These are phyloP conservation scores for Malus fusca DNA, from an alignment of 306 rosid genomes.

Conservation along the genomic window DNA sequence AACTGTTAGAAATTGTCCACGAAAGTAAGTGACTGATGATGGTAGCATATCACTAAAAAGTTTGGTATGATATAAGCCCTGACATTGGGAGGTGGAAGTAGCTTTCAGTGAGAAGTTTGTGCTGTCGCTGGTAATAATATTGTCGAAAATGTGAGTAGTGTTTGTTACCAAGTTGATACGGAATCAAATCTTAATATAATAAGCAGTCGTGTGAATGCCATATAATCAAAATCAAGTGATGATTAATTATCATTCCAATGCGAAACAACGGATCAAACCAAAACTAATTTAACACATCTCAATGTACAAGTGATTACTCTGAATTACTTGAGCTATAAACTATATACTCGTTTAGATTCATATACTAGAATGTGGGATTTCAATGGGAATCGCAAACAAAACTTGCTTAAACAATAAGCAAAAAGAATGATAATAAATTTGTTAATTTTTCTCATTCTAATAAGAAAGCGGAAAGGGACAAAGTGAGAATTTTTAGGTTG, in stretches of 20 bases:
- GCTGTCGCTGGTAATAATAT: not conserved
- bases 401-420: too few species aligned
- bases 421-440: not conserved
- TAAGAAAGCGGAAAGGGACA: not conserved
- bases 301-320: not conserved
- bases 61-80: not conserved
- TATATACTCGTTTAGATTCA: too few species aligned
- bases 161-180: not conserved
- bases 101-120: slow-evolving; percentile 3
- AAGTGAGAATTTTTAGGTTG: not conserved
- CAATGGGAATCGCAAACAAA: not conserved
- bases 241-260: not conserved
- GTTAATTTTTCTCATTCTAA: not conserved
- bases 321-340: not conserved
- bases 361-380: too few species aligned
- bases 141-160: not conserved
- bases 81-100: not conserved
- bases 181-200: not conserved
- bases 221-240: not conserved
- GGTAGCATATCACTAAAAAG: not conserved
- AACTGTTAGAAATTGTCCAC: not conserved
- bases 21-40: not conserved
- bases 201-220: not conserved
- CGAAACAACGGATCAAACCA: not conserved
- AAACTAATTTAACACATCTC: too few species aligned